These are phyloP conservation scores for Spergularia bocconei DNA, from an alignment of 148 eudicot species.

Conservation along the genomic window DNA sequence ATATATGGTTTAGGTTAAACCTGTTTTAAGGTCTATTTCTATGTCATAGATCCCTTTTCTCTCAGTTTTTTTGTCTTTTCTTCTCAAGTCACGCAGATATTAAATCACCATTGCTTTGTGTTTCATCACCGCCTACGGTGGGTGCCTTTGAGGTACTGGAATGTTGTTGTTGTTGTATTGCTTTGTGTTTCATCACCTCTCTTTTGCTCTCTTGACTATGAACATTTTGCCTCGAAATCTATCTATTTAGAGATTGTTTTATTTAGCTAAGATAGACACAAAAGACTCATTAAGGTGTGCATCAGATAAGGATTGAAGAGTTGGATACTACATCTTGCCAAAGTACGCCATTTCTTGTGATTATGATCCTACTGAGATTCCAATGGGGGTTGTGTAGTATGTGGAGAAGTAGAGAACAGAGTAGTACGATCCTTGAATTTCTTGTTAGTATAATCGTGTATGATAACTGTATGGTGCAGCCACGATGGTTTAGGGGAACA, in stretches of 20 bases:
- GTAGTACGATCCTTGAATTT: too few relatives aligned
- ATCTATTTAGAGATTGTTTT: not conserved
- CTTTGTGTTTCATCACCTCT: not conserved
- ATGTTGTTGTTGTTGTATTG: not conserved
- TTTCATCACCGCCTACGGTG: not conserved
- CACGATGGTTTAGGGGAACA: too few relatives aligned
- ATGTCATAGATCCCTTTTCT: not conserved
- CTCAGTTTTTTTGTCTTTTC: not conserved
- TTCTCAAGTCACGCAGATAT: not conserved
- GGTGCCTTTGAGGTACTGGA: too few relatives aligned
- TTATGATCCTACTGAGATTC: too few relatives aligned
- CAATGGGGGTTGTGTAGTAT: too few relatives aligned
- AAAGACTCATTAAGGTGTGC: too few relatives aligned
- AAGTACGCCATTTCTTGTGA: too few relatives aligned
- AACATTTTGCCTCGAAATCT: not conserved
- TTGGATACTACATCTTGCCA: too few relatives aligned
- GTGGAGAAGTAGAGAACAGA: too few relatives aligned
- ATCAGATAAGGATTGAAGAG: too few relatives aligned
- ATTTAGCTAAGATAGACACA: not conserved
- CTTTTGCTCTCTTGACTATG: not conserved
- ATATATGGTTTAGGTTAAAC: not conserved
- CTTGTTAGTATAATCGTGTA: too few relatives aligned
- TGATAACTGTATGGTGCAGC: too few relatives aligned
- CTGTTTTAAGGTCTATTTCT: not conserved
- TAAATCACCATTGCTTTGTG: not conserved